Percentiles rank a stretch among this genome's conserved stretches.
phyloP scores from a whole-genome alignment of 306 rosid genomes.

The Herpetospermum pedunculosum region DNA sequence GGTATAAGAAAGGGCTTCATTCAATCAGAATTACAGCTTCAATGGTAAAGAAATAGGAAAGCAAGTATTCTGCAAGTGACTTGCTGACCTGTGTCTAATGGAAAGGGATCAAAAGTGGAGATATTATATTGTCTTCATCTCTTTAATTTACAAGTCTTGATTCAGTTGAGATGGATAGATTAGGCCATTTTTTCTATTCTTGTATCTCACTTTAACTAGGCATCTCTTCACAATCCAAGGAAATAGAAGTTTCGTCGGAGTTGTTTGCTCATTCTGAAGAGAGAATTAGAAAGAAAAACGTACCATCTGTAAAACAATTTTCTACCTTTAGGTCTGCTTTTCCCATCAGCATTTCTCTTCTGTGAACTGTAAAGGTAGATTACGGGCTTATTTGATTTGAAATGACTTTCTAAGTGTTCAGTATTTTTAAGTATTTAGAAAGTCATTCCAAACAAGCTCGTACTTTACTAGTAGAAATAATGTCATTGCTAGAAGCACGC shows the following conservation, averaged over 20 bases:
- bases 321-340: not conserved
- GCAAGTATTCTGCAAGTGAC: not conserved
- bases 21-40: constrained; percentile 4
- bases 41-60: not conserved
- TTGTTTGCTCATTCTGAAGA: not conserved
- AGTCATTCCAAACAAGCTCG: too few species aligned
- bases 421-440: too few species aligned
- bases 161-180: not conserved
- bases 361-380: not conserved
- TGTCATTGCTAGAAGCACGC: not conserved
- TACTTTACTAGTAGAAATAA: too few species aligned
- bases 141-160: not conserved
- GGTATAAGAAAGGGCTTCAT: not conserved
- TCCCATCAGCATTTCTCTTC: not conserved
- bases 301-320: not conserved
- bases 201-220: not conserved
- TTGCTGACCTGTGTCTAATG: not conserved
- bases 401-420: too few species aligned
- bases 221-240: not conserved
- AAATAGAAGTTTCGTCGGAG: not conserved
- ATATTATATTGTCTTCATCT: not conserved
- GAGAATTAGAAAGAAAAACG: not conserved
- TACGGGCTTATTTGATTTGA: too few species aligned
- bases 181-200: not conserved
- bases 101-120: not conserved